Evolutionary conservation across 2,329 filamentous ascomycete genomes (phyloP).

Genomic region (Colletotrichum sp.): DNA sequence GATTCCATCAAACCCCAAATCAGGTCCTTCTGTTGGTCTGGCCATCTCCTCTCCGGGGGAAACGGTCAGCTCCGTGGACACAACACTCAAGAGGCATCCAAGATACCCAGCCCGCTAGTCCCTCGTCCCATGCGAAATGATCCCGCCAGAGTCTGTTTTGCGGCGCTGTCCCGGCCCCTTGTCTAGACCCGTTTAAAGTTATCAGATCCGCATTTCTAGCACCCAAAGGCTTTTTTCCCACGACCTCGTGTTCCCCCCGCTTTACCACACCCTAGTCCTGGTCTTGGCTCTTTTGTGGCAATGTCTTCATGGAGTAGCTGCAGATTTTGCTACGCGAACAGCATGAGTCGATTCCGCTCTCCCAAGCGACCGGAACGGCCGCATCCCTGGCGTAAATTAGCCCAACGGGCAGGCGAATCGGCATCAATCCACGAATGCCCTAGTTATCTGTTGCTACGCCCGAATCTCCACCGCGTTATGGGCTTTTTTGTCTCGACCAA

Average conservation of each 20-base stretch:
- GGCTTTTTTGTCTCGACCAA: background rate
- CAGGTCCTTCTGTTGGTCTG: background rate
- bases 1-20: background rate
- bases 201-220: conserved; percentile 12
- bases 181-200: background rate
- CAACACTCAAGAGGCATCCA: background rate
- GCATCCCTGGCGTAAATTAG: background rate
- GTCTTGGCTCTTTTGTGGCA: background rate
- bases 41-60: background rate
- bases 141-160: background rate
- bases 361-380: background rate
- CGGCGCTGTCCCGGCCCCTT: background rate
- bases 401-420: background rate
- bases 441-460: background rate
- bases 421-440: background rate
- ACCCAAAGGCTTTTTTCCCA: background rate
- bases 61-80: background rate
- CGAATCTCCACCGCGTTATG: background rate
- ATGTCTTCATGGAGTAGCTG: background rate
- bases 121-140: background rate
- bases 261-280: background rate
- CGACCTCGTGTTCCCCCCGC: background rate
- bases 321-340: background rate
- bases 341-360: background rate
- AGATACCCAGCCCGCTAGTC: background rate